Evolutionary conservation across 225 moss, liverwort and hornwort genomes (phyloP).

Genomic region (Straminergon stramineum): DNA sequence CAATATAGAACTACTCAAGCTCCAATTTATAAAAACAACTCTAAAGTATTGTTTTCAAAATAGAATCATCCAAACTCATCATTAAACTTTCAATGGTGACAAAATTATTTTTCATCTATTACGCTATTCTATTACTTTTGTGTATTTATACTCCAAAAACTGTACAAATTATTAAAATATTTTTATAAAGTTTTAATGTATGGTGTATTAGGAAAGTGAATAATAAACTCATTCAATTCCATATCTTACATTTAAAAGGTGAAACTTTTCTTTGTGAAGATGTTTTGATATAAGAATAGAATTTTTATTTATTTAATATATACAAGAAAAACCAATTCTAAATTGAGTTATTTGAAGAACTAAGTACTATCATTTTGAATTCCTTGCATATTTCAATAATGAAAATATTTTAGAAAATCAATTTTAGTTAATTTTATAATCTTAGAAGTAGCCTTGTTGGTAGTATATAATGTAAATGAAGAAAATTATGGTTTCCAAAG

Average conservation of each 20-base stretch:
- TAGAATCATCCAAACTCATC: background rate
- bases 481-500: background rate
- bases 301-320: background rate
- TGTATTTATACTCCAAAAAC: rapidly evolving
- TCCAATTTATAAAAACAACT: too few species aligned
- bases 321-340: background rate
- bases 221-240: background rate
- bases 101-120: background rate
- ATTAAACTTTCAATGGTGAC: background rate
- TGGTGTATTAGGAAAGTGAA: background rate
- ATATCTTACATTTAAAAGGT: too few species aligned
- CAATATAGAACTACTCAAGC: background rate
- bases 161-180: background rate
- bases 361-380: background rate
- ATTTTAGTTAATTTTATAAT: background rate
- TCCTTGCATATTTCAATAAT: background rate
- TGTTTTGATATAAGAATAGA: background rate
- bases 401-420: too few species aligned
- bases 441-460: rapidly evolving
- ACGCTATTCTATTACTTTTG: too few species aligned
- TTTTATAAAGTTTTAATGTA: background rate
- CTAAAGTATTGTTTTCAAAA: background rate
- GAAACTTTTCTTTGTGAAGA: background rate
- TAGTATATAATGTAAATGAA: background rate
- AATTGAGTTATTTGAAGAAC: background rate